A percentile compares a stretch with the other conserved stretches of the same genome.
phyloP scores from a whole-genome alignment of 2,329 filamentous ascomycete genomes.

The Plectosphaerella plurivora region DNA sequence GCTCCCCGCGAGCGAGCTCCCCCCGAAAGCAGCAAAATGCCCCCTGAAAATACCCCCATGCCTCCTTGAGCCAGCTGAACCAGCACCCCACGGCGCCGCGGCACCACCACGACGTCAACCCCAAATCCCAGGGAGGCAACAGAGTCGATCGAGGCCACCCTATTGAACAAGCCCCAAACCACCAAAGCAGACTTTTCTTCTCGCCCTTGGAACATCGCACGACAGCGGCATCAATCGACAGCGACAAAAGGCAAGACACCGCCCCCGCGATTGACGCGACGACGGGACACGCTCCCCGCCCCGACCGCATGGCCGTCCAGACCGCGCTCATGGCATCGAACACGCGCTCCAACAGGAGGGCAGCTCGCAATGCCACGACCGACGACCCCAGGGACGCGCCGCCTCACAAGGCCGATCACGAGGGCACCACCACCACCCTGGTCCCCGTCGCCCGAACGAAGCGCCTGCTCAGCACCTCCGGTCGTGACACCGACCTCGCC shows the following conservation, averaged over 20 bases:
- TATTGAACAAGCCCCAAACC: no score
- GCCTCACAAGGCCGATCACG: slow-evolving; percentile 24
- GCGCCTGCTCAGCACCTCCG: slow-evolving; percentile 39
- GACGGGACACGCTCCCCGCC: neutral
- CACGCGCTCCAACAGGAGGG: slow-evolving; percentile 46
- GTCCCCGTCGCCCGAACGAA: slow-evolving; percentile 38
- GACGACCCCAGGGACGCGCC: slow-evolving; percentile 14
- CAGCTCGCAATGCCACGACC: slow-evolving; percentile 18
- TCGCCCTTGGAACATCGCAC: neutral
- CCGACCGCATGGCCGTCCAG: slow-evolving; percentile 18
- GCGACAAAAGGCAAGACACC: slow-evolving; percentile 4
- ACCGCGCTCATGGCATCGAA: slow-evolving; percentile 42
- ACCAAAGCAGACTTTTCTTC: no score
- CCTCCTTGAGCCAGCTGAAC: no score
- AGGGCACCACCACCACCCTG: slow-evolving; percentile 25
- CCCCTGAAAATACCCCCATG: no score
- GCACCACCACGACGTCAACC: no score
- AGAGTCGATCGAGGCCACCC: no score
- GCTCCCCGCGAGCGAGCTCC: no score
- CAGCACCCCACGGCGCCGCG: no score
- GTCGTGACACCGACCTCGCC: slow-evolving; percentile 39
- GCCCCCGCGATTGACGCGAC: slow-evolving; percentile 3
- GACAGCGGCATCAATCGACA: slow-evolving; percentile 6
- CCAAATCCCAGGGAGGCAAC: no score
- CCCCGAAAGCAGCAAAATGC: no score